Conservation (phyloP, 345 rosid genomes). For the Microcos paniculata region DNA sequence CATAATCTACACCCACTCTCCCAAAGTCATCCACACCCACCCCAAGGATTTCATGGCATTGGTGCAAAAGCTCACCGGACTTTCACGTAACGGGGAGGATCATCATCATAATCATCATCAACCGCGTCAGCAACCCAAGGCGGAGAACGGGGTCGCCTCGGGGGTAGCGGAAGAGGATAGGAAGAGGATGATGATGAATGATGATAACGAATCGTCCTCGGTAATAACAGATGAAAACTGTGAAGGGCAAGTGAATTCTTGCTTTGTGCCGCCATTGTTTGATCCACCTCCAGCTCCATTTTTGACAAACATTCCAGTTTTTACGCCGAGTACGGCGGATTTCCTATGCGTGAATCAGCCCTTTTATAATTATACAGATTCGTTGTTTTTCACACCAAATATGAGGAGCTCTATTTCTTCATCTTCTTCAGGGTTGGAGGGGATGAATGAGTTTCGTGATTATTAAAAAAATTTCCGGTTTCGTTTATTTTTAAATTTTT, state of each 20-base stretch:
- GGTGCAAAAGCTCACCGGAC: slow-evolving; percentile 88
- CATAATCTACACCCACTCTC: slow-evolving; percentile 91
- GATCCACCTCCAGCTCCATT: slow-evolving; percentile 41
- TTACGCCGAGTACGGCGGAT: slow-evolving; percentile 45
- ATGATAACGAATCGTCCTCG: slow-evolving; percentile 63
- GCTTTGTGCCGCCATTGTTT: slow-evolving; percentile 32
- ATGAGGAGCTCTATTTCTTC: slow-evolving; percentile 50
- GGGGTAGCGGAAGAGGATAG: slow-evolving; percentile 17
- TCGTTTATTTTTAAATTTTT: not conserved
- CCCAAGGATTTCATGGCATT: slow-evolving; percentile 88
- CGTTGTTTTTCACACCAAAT: slow-evolving; percentile 43
- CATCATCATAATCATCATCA: not conserved
- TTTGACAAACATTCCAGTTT: slow-evolving; percentile 44
- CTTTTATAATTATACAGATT: slow-evolving; percentile 44
- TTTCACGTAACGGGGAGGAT: slow-evolving; percentile 50
- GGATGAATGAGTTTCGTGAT: slow-evolving; percentile 45
- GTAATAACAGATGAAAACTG: slow-evolving; percentile 69
- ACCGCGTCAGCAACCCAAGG: slow-evolving; percentile 4
- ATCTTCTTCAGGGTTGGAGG: slow-evolving; percentile 41
- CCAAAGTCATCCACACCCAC: slow-evolving; percentile 81
- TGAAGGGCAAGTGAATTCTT: slow-evolving; percentile 56
- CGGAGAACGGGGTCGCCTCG: slow-evolving; percentile 11
- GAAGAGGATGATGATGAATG: slow-evolving; percentile 31
- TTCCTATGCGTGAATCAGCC: slow-evolving; percentile 45
- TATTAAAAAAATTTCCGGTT: slow-evolving; percentile 1